These are phyloP conservation scores for Trebouxia gelatinosa DNA, from an alignment of 163 green algal species.

Conservation along the genomic window DNA sequence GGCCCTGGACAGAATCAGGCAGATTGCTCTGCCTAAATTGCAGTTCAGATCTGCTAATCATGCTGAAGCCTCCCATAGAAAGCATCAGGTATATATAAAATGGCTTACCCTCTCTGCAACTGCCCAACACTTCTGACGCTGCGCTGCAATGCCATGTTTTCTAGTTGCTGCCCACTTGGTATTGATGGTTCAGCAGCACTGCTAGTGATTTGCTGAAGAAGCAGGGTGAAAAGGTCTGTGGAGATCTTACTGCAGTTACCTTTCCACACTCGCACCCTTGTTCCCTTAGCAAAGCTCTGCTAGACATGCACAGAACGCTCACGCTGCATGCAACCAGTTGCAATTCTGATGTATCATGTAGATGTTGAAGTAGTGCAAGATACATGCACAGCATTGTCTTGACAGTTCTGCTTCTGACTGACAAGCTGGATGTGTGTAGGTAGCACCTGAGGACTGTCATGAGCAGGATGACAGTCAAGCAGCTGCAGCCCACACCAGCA, in stretches of 20 bases:
- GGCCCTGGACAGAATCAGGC: conserved; percentile 8
- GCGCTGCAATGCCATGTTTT: too few species aligned
- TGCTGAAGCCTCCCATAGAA: too few species aligned
- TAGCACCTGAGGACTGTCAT: neutral
- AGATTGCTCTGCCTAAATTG: neutral
- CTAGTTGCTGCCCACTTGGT: neutral
- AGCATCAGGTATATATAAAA: neutral
- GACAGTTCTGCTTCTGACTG: neutral
- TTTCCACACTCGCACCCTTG: too few species aligned
- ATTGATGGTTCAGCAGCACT: neutral
- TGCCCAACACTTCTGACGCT: too few species aligned
- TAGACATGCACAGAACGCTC: too few species aligned
- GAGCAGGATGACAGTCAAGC: neutral
- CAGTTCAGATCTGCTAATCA: neutral
- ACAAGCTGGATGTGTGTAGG: neutral
- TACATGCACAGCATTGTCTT: neutral
- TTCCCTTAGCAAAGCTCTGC: too few species aligned
- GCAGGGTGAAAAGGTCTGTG: too few species aligned
- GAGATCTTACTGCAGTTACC: too few species aligned
- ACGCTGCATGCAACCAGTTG: neutral
- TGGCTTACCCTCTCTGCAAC: neutral
- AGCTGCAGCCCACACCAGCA: neutral
- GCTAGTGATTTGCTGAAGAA: neutral
- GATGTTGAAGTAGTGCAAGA: neutral
- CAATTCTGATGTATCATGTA: neutral